Evolutionary conservation across 2,329 filamentous ascomycete species (phyloP).

Genomic region (Aureobasidium leucospermi): DNA sequence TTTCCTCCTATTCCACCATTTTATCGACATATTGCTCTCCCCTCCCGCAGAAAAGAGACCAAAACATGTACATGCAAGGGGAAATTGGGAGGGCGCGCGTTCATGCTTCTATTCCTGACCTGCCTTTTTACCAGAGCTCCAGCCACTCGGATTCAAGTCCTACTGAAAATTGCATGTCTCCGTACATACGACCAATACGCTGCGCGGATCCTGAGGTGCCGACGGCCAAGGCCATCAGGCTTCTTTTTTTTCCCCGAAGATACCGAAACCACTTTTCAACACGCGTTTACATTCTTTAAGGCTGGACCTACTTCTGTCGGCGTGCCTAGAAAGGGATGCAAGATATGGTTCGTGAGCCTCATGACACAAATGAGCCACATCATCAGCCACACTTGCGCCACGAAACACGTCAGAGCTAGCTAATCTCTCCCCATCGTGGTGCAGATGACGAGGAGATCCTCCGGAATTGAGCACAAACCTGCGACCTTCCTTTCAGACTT

Average conservation of each 20-base stretch:
- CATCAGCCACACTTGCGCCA: background rate
- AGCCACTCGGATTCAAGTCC: background rate
- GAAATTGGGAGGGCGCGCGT: background rate
- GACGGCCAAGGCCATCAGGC: constrained; percentile 1
- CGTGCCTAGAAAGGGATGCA: background rate
- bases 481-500: background rate
- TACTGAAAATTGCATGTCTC: background rate
- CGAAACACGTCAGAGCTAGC: background rate
- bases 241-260: background rate
- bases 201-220: constrained; percentile 4
- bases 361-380: background rate
- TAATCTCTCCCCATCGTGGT: background rate
- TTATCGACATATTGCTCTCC: background rate
- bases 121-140: constrained; percentile 1
- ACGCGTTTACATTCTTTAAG: background rate
- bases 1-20: background rate
- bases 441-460: background rate
- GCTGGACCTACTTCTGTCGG: background rate
- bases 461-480: background rate
- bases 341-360: background rate
- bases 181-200: background rate
- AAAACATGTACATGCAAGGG: constrained; percentile 5
- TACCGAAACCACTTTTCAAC: background rate
- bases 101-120: constrained; percentile 1
- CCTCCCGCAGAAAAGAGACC: background rate